Evolutionary conservation across 78 protist genomes (phyloP).

Genomic region (Dictyostelium intermedium): DNA sequence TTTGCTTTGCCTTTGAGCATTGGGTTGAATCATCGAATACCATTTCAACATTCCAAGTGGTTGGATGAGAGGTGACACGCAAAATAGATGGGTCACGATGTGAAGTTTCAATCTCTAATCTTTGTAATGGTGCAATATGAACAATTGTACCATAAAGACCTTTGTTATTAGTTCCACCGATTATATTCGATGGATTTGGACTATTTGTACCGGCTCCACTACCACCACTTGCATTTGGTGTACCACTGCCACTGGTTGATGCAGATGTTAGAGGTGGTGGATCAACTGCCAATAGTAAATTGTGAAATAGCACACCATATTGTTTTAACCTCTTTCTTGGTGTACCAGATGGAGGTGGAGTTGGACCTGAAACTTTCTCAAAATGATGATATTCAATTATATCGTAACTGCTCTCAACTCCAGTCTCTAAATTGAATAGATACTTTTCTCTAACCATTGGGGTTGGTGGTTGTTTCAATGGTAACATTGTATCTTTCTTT

Average conservation of each 20-base stretch:
- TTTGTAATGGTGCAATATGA: slow-evolving; percentile 69
- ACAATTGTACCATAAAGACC: slow-evolving; percentile 44
- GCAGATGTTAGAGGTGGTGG: not conserved
- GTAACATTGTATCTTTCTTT: slow-evolving; percentile 49
- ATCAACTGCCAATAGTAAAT: slow-evolving; percentile 42
- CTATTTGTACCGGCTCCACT: not conserved
- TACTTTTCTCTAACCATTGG: slow-evolving; percentile 51
- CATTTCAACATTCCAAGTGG: slow-evolving; percentile 78
- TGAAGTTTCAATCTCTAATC: slow-evolving; percentile 50
- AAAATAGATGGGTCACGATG: slow-evolving; percentile 48
- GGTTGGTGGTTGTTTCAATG: slow-evolving; percentile 61
- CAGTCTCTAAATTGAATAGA: slow-evolving; percentile 30
- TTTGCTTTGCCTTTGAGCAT: slow-evolving; percentile 41
- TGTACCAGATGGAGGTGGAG: not conserved
- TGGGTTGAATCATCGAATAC: slow-evolving; percentile 32
- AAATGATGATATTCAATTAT: slow-evolving; percentile 37
- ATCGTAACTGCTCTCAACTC: slow-evolving; percentile 15
- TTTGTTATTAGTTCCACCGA: not conserved
- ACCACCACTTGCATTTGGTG: not conserved
- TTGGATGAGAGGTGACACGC: slow-evolving; percentile 45
- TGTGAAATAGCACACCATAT: slow-evolving; percentile 39
- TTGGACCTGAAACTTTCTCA: not conserved
- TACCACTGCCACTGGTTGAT: not conserved
- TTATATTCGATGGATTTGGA: not conserved
- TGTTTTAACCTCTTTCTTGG: slow-evolving; percentile 39